These are phyloP conservation scores for Penicillium odoratum DNA, from an alignment of 495 filamentous ascomycete genomes.

Conservation along the genomic window DNA sequence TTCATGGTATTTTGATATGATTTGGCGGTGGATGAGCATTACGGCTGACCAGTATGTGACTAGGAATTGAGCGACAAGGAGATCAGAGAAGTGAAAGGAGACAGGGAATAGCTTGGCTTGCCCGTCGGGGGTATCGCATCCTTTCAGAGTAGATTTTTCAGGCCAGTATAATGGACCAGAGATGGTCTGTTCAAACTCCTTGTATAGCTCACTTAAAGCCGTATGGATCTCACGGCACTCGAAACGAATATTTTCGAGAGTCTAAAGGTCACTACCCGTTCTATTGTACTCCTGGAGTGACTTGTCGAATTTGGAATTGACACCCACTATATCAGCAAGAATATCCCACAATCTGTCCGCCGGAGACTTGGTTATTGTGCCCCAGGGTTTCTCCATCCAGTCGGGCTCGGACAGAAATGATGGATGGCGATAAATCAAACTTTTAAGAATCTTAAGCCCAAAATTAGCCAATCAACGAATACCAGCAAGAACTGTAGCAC, in stretches of 20 bases:
- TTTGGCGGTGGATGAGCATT: not conserved
- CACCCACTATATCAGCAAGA: not conserved
- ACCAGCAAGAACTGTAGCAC: not conserved
- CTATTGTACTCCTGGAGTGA: not conserved
- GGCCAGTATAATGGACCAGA: conserved; percentile 5
- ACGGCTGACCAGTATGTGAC: not conserved
- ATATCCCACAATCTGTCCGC: not conserved
- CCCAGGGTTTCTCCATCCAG: conserved; percentile 1
- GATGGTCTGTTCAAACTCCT: not conserved
- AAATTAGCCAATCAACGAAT: not conserved
- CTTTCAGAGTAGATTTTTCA: not conserved
- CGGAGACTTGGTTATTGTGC: not conserved
- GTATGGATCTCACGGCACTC: not conserved
- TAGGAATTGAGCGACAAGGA: not conserved
- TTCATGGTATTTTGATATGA: not conserved
- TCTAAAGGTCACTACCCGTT: not conserved
- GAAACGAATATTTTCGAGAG: not conserved
- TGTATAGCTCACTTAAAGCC: not conserved
- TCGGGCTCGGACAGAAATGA: not conserved
- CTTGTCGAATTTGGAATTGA: not conserved
- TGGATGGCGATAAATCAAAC: not conserved
- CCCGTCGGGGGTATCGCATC: not conserved
- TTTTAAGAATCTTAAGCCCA: not conserved
- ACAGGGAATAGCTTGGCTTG: not conserved
- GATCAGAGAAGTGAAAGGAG: not conserved